Conservation (phyloP, 768 basidiomycete genomes). For the Rhodocollybia butyracea region DNA sequence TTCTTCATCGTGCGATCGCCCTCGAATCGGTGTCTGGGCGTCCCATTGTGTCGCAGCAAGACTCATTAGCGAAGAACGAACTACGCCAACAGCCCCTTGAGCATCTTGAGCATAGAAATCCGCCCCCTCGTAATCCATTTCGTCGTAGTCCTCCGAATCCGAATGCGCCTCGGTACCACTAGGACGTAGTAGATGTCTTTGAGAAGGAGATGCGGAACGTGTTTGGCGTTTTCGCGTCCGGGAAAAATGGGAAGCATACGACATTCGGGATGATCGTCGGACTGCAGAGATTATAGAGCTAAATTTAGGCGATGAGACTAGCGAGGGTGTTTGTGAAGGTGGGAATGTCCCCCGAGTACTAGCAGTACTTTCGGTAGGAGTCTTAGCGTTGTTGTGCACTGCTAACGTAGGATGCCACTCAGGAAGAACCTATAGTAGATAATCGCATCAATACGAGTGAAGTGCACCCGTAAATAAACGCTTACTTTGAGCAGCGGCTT, state of each 20-base stretch:
- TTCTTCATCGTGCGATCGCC: background rate
- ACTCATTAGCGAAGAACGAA: background rate
- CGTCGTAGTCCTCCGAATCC: background rate
- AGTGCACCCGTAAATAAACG: background rate
- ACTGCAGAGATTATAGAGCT: background rate
- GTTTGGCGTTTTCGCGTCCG: background rate
- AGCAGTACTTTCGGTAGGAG: background rate
- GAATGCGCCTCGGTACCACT: background rate
- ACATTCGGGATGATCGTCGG: background rate
- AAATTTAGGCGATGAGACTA: background rate
- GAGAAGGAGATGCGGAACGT: conserved; percentile 2
- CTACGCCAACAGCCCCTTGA: background rate
- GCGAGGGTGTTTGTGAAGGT: background rate
- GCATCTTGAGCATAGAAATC: conserved; percentile 5
- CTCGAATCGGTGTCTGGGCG: background rate
- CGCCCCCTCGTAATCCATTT: background rate
- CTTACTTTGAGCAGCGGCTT: background rate
- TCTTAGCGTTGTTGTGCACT: background rate
- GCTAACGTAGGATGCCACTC: background rate
- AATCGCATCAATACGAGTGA: too few relatives aligned
- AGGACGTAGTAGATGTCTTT: background rate
- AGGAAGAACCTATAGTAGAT: background rate
- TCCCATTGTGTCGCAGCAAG: background rate
- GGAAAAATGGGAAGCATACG: background rate
- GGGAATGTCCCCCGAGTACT: background rate